Percentiles rank a stretch among this genome's conserved stretches.
These are phyloP conservation scores for Starmerella bombi DNA, from an alignment of 805 yeast genomes.

Conservation along the genomic window DNA sequence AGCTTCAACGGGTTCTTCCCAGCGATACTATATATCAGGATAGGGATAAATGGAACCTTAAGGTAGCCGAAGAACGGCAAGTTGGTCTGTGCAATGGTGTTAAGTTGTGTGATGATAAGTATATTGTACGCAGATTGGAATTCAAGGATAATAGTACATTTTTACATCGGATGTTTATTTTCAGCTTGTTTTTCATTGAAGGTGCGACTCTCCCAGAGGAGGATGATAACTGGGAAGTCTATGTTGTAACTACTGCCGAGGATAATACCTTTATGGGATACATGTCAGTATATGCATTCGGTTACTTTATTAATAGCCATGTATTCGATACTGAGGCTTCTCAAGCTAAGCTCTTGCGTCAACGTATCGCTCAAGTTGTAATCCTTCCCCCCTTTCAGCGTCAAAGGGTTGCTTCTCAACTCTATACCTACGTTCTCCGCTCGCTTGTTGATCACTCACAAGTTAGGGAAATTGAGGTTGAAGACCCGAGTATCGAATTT, in stretches of 20 bases:
- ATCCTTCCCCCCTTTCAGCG: slow-evolving; percentile 76
- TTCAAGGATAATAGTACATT: background rate
- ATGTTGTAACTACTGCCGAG: slow-evolving; percentile 33
- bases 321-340: slow-evolving; percentile 29
- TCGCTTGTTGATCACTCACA: slow-evolving; percentile 41
- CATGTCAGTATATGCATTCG: slow-evolving; percentile 70
- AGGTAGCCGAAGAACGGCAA: slow-evolving; percentile 23
- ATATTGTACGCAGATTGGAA: slow-evolving; percentile 36
- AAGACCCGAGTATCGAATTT: slow-evolving; percentile 87
- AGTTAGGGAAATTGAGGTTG: slow-evolving; percentile 68
- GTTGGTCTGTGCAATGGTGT: slow-evolving; percentile 20
- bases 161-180: slow-evolving; percentile 56
- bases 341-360: slow-evolving; percentile 32
- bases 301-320: slow-evolving; percentile 50
- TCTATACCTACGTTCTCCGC: slow-evolving; percentile 46
- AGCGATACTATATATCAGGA: slow-evolving; percentile 42
- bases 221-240: slow-evolving; percentile 75
- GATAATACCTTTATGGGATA: slow-evolving; percentile 54
- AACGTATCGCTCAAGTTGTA: slow-evolving; percentile 77
- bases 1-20: slow-evolving; percentile 49
- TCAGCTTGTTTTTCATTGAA: slow-evolving; percentile 59
- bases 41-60: slow-evolving; percentile 57
- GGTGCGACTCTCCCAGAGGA: slow-evolving; percentile 84
- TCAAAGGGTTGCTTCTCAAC: slow-evolving; percentile 46
- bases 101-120: slow-evolving; percentile 22